Conservation (phyloP, 2,329 filamentous ascomycete species). For the Cladophialophora yegresii region DNA sequence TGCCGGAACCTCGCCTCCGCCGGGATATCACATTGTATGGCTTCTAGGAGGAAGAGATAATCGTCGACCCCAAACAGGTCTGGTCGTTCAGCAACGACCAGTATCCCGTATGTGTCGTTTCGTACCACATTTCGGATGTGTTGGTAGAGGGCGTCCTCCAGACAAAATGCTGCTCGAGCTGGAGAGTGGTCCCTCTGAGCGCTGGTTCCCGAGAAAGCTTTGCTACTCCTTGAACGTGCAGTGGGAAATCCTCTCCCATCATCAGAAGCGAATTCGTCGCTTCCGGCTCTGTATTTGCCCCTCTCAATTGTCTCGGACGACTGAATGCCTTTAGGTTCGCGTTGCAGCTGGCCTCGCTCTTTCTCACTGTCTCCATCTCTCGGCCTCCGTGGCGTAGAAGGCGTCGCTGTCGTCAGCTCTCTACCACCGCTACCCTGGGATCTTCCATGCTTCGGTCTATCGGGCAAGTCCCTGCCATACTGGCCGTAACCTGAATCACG, state of each 20-base stretch:
- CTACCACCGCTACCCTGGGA: too few species aligned
- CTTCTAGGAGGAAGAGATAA: constrained; percentile 16
- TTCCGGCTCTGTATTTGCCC: background rate
- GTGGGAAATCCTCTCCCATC: background rate
- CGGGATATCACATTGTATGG: background rate
- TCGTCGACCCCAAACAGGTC: background rate
- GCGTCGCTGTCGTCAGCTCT: background rate
- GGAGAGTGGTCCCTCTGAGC: background rate
- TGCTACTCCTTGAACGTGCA: background rate
- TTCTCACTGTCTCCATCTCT: background rate
- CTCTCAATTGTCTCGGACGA: background rate
- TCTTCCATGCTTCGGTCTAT: background rate
- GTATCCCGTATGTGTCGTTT: background rate
- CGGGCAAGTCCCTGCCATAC: background rate
- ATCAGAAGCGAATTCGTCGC: background rate
- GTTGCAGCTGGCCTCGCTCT: background rate
- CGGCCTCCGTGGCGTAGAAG: background rate
- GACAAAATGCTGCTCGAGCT: background rate
- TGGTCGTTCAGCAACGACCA: background rate
- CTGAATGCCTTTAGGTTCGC: background rate
- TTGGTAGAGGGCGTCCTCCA: background rate
- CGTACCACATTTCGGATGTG: background rate
- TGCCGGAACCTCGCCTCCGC: background rate
- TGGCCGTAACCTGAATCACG: background rate
- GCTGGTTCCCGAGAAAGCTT: background rate